Percentiles rank a stretch among this genome's conserved stretches.
phyloP scores from a whole-genome alignment of 192 early-diverging fungal genomes.

The Coemansia sp. region DNA sequence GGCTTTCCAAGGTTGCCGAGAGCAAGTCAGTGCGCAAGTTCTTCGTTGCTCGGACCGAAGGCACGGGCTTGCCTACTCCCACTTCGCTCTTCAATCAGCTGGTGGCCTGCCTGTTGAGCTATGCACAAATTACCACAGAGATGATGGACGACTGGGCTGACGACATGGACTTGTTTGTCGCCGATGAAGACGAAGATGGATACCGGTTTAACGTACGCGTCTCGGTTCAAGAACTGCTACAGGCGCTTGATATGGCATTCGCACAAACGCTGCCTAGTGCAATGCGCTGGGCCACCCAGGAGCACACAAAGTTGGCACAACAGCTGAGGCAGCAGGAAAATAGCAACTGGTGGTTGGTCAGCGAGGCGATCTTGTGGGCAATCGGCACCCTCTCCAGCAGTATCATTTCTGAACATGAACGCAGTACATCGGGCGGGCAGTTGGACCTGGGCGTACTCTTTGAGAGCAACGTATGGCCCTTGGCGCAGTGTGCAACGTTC shows the following conservation, averaged over 20 bases:
- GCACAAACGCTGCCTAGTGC: constrained; percentile 55
- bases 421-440: constrained; percentile 23
- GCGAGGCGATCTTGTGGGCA: constrained; percentile 80
- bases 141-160: constrained; percentile 75
- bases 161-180: constrained; percentile 87
- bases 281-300: constrained; percentile 55
- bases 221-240: constrained; percentile 75
- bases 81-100: constrained; percentile 59
- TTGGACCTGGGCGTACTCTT: constrained; percentile 80
- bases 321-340: constrained; percentile 55
- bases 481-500: constrained; percentile 52
- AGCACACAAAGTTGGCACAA: constrained; percentile 53
- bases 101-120: constrained; percentile 60
- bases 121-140: constrained; percentile 82
- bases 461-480: constrained; percentile 75
- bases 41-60: constrained; percentile 24
- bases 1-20: constrained; percentile 37
- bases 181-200: constrained; percentile 89
- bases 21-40: constrained; percentile 33
- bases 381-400: constrained; percentile 67
- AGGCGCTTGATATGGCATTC: constrained; percentile 55
- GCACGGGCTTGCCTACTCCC: constrained; percentile 4
- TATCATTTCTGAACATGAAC: constrained; percentile 57
- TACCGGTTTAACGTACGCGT: constrained; percentile 86
- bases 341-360: constrained; percentile 79